A percentile compares a stretch with the other conserved stretches of the same genome.
Conservation (phyloP, 2,329 filamentous ascomycete species). For the Cladosporium oxysporum region DNA sequence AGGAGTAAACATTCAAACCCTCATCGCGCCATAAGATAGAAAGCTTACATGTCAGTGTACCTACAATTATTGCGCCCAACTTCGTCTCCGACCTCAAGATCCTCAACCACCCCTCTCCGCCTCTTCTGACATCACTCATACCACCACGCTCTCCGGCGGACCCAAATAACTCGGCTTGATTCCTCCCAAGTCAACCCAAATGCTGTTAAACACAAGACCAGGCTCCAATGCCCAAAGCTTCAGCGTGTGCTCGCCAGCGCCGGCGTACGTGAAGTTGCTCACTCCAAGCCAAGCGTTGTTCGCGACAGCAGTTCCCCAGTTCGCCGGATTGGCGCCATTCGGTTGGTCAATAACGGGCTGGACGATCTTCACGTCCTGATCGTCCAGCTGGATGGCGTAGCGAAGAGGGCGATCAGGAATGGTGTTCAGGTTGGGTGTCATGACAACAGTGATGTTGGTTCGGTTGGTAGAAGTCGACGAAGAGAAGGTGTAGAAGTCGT, state of each 20-base stretch:
- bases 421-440: constrained; percentile 34
- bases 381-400: constrained; percentile 42
- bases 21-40: not conserved
- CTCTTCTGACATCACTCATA: constrained; percentile 21
- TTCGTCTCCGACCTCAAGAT: not conserved
- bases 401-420: constrained; percentile 33
- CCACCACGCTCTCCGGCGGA: constrained; percentile 38
- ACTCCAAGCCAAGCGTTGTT: constrained; percentile 54
- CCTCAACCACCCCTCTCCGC: not conserved
- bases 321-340: constrained; percentile 41
- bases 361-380: constrained; percentile 29
- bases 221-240: constrained; percentile 51
- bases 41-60: not conserved
- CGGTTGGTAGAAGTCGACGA: constrained; percentile 47
- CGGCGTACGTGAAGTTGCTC: constrained; percentile 40
- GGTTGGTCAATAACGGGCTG: constrained; percentile 33
- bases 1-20: no score
- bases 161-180: constrained; percentile 39
- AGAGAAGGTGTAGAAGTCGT: constrained; percentile 63
- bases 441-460: constrained; percentile 35
- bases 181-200: constrained; percentile 39
- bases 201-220: constrained; percentile 44
- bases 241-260: constrained; percentile 44
- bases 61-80: not conserved
- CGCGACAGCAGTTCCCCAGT: constrained; percentile 53